Evolutionary conservation across 768 basidiomycete species (phyloP).

Genomic region (Naganishia kalamii): DNA sequence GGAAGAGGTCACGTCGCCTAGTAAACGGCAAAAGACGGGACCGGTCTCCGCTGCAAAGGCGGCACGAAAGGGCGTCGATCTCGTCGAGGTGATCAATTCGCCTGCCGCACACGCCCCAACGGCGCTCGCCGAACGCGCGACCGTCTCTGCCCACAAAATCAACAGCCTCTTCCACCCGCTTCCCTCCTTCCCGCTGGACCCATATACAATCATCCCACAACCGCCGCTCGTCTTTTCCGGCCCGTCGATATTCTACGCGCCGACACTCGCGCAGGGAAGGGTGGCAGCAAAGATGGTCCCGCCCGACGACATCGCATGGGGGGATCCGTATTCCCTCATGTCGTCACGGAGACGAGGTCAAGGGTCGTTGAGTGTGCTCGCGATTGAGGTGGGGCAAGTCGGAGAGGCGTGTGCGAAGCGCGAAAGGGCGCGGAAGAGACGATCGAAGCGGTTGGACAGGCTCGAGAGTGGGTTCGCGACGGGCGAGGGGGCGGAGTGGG

Average conservation of each 20-base stretch:
- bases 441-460: neutral
- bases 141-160: neutral
- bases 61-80: slow-evolving; percentile 9
- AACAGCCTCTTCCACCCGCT: slow-evolving; percentile 1
- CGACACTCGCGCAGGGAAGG: neutral
- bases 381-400: neutral
- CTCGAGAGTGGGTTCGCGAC: neutral
- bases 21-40: neutral
- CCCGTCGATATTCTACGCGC: neutral
- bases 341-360: too few species aligned
- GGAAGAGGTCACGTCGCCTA: neutral
- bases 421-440: neutral
- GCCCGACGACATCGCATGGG: neutral
- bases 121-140: neutral
- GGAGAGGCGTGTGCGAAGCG: neutral
- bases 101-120: neutral
- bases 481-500: neutral
- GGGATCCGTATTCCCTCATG: slow-evolving; percentile 7
- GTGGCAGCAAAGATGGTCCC: slow-evolving; percentile 6
- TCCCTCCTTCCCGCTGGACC: neutral
- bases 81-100: neutral
- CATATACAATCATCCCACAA: neutral
- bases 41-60: neutral
- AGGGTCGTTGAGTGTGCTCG: neutral
- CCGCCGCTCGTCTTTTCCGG: slow-evolving; percentile 7